Conservation (phyloP, 495 filamentous ascomycete species). For the Neurospora sp. region DNA sequence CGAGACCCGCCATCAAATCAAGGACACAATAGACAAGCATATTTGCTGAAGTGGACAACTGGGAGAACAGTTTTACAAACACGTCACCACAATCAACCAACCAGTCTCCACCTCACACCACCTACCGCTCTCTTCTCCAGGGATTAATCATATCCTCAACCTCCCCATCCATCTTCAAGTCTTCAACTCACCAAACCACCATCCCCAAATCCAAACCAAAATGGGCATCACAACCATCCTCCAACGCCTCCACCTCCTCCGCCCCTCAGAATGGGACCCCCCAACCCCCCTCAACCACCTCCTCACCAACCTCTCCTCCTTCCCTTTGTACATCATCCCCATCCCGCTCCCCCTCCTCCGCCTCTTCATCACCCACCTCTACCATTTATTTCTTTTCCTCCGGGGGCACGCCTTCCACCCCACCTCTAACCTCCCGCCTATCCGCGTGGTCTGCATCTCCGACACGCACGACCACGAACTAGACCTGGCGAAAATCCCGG, state of each 20-base stretch:
- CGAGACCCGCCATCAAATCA: neutral
- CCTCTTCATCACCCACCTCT: constrained; percentile 32
- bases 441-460: constrained; percentile 78
- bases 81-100: neutral
- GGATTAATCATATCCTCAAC: neutral
- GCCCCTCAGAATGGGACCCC: constrained; percentile 35
- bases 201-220: neutral
- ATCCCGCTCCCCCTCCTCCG: constrained; percentile 35
- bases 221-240: constrained; percentile 27
- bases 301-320: constrained; percentile 26
- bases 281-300: constrained; percentile 40
- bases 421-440: constrained; percentile 38
- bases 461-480: constrained; percentile 69
- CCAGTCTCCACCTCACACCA: neutral
- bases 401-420: constrained; percentile 49
- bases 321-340: neutral
- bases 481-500: constrained; percentile 37
- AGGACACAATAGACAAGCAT: neutral
- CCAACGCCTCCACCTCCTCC: constrained; percentile 30
- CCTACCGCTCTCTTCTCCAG: neutral
- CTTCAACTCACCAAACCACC: neutral
- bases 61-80: neutral
- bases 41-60: neutral
- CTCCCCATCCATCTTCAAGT: neutral
- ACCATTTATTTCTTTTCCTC: constrained; percentile 51